A percentile compares a stretch with the other conserved stretches of the same genome.
phyloP scores from a whole-genome alignment of 2,329 filamentous ascomycete species.

The Dothistroma septosporum region DNA sequence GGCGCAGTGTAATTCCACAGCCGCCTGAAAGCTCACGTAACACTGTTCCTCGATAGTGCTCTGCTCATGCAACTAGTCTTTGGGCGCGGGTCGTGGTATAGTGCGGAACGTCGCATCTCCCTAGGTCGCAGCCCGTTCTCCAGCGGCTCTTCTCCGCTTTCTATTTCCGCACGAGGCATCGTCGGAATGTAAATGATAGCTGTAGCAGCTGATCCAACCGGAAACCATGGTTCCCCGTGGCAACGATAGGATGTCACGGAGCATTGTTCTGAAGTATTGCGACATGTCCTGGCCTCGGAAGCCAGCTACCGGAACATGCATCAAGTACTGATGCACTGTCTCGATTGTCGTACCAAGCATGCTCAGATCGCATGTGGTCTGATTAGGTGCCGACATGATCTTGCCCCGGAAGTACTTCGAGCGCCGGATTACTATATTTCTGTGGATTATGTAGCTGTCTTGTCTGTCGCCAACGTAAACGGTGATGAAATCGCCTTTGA shows the following conservation, averaged over 20 bases:
- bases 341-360: background rate
- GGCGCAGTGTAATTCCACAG: no score
- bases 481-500: background rate
- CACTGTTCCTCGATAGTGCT: no score
- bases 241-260: no score
- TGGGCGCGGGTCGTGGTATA: no score
- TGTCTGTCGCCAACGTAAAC: background rate
- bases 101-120: no score
- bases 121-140: background rate
- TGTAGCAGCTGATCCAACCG: background rate
- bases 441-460: background rate
- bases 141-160: slow-evolving; percentile 1
- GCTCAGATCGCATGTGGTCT: background rate
- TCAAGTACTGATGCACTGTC: background rate
- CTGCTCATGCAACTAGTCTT: no score
- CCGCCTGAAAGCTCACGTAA: no score
- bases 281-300: no score
- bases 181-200: background rate
- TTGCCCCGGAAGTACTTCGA: slow-evolving; percentile 7
- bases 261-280: no score
- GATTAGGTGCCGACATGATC: slow-evolving; percentile 7
- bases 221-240: background rate
- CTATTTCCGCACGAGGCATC: background rate
- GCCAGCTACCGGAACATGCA: no score
- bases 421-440: background rate